phyloP scores from a whole-genome alignment of 2,329 filamentous ascomycete species.

The Fusarium domesticum region DNA sequence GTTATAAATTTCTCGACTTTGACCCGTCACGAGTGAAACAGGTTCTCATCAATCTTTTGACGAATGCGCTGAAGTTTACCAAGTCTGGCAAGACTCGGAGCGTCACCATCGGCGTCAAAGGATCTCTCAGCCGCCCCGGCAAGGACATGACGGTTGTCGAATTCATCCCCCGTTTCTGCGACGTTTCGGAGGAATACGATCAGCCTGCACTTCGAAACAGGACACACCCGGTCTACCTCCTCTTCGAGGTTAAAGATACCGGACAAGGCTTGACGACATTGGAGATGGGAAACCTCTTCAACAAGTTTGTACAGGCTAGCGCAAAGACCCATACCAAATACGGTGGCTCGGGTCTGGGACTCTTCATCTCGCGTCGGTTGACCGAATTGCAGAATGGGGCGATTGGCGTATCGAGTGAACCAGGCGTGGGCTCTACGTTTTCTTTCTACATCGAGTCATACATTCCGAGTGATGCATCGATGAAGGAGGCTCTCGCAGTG shows the following conservation, averaged over 20 bases:
- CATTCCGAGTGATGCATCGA: slow-evolving; percentile 39
- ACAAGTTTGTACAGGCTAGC: slow-evolving; percentile 75
- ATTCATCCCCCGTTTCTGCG: slow-evolving; percentile 58
- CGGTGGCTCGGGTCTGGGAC: slow-evolving; percentile 72
- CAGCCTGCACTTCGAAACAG: slow-evolving; percentile 32
- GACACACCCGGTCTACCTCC: slow-evolving; percentile 58
- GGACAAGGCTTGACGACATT: slow-evolving; percentile 69
- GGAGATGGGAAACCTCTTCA: slow-evolving; percentile 72
- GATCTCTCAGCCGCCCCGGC: slow-evolving; percentile 39
- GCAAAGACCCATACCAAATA: slow-evolving; percentile 75
- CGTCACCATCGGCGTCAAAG: slow-evolving; percentile 48
- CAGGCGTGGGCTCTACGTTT: slow-evolving; percentile 70
- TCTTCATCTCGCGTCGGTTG: slow-evolving; percentile 77
- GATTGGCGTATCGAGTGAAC: slow-evolving; percentile 69
- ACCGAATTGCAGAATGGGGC: slow-evolving; percentile 78
- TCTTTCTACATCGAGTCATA: slow-evolving; percentile 68
- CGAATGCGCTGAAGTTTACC: slow-evolving; percentile 82
- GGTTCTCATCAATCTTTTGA: slow-evolving; percentile 75
- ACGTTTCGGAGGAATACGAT: slow-evolving; percentile 40
- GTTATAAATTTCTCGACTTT: slow-evolving; percentile 63
- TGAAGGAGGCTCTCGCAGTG: slow-evolving; percentile 40
- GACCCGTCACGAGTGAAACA: slow-evolving; percentile 75
- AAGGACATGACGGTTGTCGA: slow-evolving; percentile 48
- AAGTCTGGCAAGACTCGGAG: slow-evolving; percentile 58
- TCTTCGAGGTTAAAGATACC: slow-evolving; percentile 74